Evolutionary conservation across 257 asterid genomes (phyloP), one percentile per base, ranked within the genome.

Genomic region (Forsythia suspensa): DNA sequence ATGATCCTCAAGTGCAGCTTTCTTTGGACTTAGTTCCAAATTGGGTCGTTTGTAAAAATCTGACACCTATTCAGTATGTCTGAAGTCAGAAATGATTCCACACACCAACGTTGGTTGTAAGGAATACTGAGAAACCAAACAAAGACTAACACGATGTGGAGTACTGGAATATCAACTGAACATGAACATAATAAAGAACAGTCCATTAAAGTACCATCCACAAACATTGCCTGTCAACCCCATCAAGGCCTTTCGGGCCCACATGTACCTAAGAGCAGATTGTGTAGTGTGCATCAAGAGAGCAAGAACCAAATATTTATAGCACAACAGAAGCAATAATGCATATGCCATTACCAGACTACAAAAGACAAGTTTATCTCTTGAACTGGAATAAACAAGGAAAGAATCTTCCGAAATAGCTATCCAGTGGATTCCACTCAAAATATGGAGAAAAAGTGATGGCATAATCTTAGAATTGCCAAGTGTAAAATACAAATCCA

Each of bases 21-120:
- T 95, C 83, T 84, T 89, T 41, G 97, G 92, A 87, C 96, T 93
- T 52, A 80, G 88, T 81, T 95, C 99, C 72, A 84, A 75, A 80
- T 88, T 93, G 77, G 97, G 87, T 48, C 98, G 89, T 87, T 93
- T 95, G 87, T 86, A 92, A 84, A 95, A 84, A 88, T 95, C 99
- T 75, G 90, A 92, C 55, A 93, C 99, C 99, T 95, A 77, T 71
- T 39, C 80, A 87, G 68, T 72, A 79, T 76, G 81, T 67, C 73
- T 69, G 41, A 76, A 36, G 80, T 88, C 83, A 86, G 84, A 75
- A 74, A 77, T 51, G 61, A 51, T 12, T 51, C 29, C 77, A 18
- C 61, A 15, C 61, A 51, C 61, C 61, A 51, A 51, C 61, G 1
- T 16, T 51, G 61, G 61, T 16, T 71, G 73, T 63, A 63, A 72